Conservation (phyloP, 129 eudicot genomes). For the Arctium lappa region DNA sequence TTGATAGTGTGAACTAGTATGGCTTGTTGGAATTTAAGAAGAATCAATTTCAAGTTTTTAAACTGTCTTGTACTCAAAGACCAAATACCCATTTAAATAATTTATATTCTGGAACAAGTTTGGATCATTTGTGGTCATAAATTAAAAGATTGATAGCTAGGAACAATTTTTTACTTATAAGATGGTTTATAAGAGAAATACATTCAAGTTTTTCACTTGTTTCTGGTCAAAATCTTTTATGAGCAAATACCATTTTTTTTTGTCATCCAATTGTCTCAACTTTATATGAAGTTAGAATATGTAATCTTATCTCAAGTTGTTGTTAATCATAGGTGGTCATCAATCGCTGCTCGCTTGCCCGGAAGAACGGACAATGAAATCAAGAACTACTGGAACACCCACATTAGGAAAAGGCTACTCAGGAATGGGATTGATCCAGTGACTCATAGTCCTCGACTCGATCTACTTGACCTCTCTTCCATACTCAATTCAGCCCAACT, state of each 20-base stretch:
- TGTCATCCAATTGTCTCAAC: neutral
- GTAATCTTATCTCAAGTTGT: neutral
- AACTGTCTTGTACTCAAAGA: neutral
- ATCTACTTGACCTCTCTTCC: slow-evolving; percentile 62
- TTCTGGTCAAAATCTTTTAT: neutral
- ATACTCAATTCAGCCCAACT: slow-evolving; percentile 65
- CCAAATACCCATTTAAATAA: neutral
- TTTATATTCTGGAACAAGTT: neutral
- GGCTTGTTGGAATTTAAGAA: neutral
- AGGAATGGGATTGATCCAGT: slow-evolving; percentile 81
- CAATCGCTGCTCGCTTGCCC: slow-evolving; percentile 68
- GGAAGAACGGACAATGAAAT: slow-evolving; percentile 83
- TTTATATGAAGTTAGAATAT: neutral
- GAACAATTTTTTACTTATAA: neutral
- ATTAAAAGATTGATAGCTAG: neutral
- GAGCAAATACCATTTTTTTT: neutral
- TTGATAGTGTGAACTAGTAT: neutral
- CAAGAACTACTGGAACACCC: slow-evolving; percentile 83
- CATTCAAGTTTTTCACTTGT: neutral
- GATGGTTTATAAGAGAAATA: neutral
- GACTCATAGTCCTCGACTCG: slow-evolving; percentile 82
- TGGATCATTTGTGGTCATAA: neutral
- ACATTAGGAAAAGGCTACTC: slow-evolving; percentile 64
- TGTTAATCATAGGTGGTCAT: slow-evolving; percentile 56
- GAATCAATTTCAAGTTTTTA: neutral